Evolutionary conservation across 2,329 filamentous ascomycete genomes (phyloP).

Genomic region (Cercospora beticola): DNA sequence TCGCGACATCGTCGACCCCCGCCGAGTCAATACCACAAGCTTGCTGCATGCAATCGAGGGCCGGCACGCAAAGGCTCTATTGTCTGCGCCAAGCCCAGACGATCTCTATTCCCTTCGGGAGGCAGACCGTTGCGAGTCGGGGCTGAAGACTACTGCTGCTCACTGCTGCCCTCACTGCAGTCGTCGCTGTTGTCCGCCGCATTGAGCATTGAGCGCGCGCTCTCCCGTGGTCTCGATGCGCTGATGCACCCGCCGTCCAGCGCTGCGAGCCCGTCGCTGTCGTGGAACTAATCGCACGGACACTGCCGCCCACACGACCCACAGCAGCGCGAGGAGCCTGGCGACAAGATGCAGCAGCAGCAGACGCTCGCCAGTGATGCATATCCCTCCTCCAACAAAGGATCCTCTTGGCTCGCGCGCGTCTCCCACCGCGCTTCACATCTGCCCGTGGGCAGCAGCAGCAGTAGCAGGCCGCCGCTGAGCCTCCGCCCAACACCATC

Average conservation of each 20-base stretch:
- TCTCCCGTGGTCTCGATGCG: conserved; percentile 1
- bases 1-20: not conserved
- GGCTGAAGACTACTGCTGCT: not conserved
- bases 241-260: conserved; percentile 1
- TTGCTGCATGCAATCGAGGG: not conserved
- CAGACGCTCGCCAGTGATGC: conserved; percentile 5
- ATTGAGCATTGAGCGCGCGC: not conserved
- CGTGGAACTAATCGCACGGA: not conserved
- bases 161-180: not conserved
- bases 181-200: not conserved
- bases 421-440: conserved; percentile 35
- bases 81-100: conserved; percentile 3
- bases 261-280: not conserved
- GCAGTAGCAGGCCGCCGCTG: not conserved
- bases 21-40: not conserved
- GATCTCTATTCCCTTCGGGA: not conserved
- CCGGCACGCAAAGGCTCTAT: not conserved
- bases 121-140: not conserved
- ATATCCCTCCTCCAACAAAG: conserved; percentile 2
- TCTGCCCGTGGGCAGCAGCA: conserved; percentile 20
- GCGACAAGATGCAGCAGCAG: conserved; percentile 9
- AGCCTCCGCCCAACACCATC: conserved; percentile 10
- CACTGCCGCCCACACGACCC: not conserved
- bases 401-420: conserved; percentile 23
- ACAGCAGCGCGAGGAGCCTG: not conserved